These are phyloP conservation scores for Phytophthora megakarya DNA, from an alignment of 352 stramenopile genomes.

Conservation along the genomic window DNA sequence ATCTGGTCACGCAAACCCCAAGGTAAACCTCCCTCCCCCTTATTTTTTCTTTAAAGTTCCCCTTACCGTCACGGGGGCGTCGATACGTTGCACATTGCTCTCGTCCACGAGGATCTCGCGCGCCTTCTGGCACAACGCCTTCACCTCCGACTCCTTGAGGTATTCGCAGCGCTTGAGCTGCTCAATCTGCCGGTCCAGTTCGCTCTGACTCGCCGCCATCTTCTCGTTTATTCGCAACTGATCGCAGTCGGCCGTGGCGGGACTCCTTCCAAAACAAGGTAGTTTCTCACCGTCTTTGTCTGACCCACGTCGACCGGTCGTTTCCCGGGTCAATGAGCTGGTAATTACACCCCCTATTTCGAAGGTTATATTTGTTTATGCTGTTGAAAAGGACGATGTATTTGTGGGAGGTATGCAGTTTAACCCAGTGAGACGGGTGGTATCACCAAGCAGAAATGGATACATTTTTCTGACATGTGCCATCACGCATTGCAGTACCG, in stretches of 20 bases:
- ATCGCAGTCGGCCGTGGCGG: conserved; percentile 9
- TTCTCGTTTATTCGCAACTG: conserved; percentile 39
- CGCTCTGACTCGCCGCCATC: conserved; percentile 84
- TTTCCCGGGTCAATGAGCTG: too few species aligned
- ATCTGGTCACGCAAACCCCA: conserved; percentile 75
- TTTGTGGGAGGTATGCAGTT: too few species aligned
- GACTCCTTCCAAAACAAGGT: conserved; percentile 12
- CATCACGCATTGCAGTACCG: too few species aligned
- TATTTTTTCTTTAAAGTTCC: conserved; percentile 1
- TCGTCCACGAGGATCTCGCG: conserved; percentile 99
- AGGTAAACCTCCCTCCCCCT: conserved; percentile 9
- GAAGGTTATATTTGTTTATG: too few species aligned
- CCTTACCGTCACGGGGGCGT: conserved; percentile 97
- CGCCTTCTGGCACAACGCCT: conserved; percentile 97
- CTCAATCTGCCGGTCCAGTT: conserved; percentile 88
- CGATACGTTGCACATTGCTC: conserved; percentile 99
- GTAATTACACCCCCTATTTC: too few species aligned
- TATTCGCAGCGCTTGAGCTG: conserved; percentile 97
- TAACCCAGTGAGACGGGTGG: conserved; percentile 12
- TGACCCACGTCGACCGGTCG: conserved; percentile 30
- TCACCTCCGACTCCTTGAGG: conserved; percentile 98
- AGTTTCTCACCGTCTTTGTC: conserved; percentile 21
- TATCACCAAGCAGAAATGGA: conserved; percentile 9
- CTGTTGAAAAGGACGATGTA: too few species aligned
- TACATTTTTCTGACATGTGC: conserved; percentile 11